A percentile compares a stretch with the other conserved stretches of the same genome.
These are phyloP conservation scores for Mortierella sp. DNA, from an alignment of 371 early-diverging fungal species.

Conservation along the genomic window DNA sequence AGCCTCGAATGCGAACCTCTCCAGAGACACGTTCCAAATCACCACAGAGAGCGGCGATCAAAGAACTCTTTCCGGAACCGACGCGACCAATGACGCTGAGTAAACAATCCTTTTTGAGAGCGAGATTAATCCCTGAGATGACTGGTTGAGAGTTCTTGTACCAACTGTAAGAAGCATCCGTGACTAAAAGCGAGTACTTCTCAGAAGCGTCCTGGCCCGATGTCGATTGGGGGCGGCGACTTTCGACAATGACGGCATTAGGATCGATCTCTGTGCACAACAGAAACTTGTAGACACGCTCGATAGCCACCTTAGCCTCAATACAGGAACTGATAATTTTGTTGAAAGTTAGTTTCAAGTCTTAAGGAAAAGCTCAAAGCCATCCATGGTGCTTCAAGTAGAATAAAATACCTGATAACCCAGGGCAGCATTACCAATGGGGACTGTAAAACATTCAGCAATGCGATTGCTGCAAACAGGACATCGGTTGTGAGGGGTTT, in stretches of 20 bases:
- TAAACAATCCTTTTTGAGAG: slow-evolving; percentile 72
- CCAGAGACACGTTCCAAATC: slow-evolving; percentile 86
- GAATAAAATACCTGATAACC: slow-evolving; percentile 57
- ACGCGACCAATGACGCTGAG: slow-evolving; percentile 90
- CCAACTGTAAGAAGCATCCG: slow-evolving; percentile 73
- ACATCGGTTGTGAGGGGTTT: slow-evolving; percentile 77
- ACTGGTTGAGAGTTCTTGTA: slow-evolving; percentile 60
- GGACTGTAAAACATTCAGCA: slow-evolving; percentile 94
- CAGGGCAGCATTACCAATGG: slow-evolving; percentile 85
- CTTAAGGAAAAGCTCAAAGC: no score
- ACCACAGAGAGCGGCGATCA: slow-evolving; percentile 87
- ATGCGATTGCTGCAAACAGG: slow-evolving; percentile 90
- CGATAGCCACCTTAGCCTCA: slow-evolving; percentile 87
- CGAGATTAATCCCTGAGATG: slow-evolving; percentile 75
- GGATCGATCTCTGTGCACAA: slow-evolving; percentile 81
- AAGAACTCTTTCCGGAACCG: slow-evolving; percentile 89
- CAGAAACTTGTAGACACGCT: slow-evolving; percentile 85
- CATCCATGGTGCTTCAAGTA: neutral
- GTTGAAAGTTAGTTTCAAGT: no score
- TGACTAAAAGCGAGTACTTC: slow-evolving; percentile 48
- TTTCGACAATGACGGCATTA: slow-evolving; percentile 62
- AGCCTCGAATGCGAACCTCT: slow-evolving; percentile 77
- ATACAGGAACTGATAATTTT: slow-evolving; percentile 77
- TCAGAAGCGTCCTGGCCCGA: slow-evolving; percentile 29
- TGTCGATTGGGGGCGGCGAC: slow-evolving; percentile 6